Conservation (phyloP, 306 rosid species). For the Chamaecrista fasciculata region DNA sequence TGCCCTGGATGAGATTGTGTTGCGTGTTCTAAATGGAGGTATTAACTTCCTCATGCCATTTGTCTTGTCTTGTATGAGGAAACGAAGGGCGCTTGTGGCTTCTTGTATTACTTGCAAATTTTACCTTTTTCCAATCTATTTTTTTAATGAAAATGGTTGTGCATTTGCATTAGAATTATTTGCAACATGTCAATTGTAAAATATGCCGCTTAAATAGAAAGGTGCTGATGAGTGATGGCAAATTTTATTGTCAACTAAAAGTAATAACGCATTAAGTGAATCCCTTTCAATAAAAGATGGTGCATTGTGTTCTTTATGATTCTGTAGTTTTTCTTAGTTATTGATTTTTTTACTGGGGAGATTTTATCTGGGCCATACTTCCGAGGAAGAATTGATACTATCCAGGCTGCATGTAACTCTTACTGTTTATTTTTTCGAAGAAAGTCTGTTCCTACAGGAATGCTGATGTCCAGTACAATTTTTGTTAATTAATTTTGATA, state of each 20-base stretch:
- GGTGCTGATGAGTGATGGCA: background rate
- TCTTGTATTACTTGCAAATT: conserved; percentile 1
- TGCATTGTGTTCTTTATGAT: background rate
- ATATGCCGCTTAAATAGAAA: background rate
- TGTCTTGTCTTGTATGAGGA: conserved; percentile 11
- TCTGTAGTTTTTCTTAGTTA: background rate
- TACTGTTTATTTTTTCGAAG: background rate
- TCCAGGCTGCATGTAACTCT: conserved; percentile 9
- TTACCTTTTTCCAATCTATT: background rate
- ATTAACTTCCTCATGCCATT: conserved; percentile 29
- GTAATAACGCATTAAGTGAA: conserved; percentile 5
- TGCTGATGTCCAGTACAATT: background rate
- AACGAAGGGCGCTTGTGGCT: conserved; percentile 6
- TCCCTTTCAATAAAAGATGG: background rate
- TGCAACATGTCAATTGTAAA: background rate
- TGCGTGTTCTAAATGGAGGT: conserved; percentile 86
- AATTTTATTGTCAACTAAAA: conserved; percentile 21
- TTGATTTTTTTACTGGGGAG: background rate
- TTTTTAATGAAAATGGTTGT: background rate
- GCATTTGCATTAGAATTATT: conserved; percentile 20
- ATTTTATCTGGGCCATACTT: conserved; percentile 1
- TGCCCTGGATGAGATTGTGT: conserved; percentile 92
- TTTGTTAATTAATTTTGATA: conserved; percentile 14
- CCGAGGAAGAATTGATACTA: background rate
- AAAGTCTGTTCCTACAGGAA: background rate